These are phyloP conservation scores for Pachysandra terminalis DNA, from an alignment of 164 flowering plant species.

Conservation along the genomic window DNA sequence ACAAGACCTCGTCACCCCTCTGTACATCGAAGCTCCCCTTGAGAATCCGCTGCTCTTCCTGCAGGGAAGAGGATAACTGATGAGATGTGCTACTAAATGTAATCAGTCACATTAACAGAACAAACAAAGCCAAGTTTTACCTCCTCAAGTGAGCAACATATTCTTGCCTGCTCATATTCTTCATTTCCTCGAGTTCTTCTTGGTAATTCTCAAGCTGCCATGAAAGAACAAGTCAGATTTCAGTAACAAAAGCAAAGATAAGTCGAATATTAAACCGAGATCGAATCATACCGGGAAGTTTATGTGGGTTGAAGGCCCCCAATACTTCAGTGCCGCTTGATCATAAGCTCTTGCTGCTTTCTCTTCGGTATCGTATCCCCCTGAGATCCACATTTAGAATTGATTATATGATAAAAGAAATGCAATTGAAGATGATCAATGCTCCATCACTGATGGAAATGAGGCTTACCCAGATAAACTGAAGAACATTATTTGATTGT, in stretches of 20 bases:
- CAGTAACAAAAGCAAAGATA: neutral
- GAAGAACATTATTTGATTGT: slow-evolving; percentile 21
- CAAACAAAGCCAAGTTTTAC: slow-evolving; percentile 14
- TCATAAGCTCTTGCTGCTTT: slow-evolving; percentile 81
- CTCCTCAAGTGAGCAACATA: slow-evolving; percentile 67
- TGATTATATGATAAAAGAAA: neutral
- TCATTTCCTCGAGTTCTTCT: slow-evolving; percentile 62
- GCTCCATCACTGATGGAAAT: neutral
- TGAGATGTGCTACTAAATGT: neutral
- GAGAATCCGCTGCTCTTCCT: slow-evolving; percentile 81
- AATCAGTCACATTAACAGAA: neutral
- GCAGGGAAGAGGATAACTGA: neutral
- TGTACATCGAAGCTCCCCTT: slow-evolving; percentile 68
- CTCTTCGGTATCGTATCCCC: slow-evolving; percentile 75
- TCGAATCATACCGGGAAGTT: slow-evolving; percentile 49
- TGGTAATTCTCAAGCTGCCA: slow-evolving; percentile 53
- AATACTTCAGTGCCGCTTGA: slow-evolving; percentile 68
- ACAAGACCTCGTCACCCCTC: slow-evolving; percentile 72
- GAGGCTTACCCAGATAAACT: slow-evolving; percentile 62
- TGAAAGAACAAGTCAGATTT: neutral
- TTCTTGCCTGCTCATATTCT: slow-evolving; percentile 64
- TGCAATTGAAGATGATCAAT: neutral
- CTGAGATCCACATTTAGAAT: slow-evolving; percentile 28
- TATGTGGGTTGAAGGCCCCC: slow-evolving; percentile 70
- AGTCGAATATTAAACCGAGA: neutral